These are phyloP conservation scores for Entomortierella chlamydospora DNA, from an alignment of 192 early-diverging fungal species.

Conservation along the genomic window DNA sequence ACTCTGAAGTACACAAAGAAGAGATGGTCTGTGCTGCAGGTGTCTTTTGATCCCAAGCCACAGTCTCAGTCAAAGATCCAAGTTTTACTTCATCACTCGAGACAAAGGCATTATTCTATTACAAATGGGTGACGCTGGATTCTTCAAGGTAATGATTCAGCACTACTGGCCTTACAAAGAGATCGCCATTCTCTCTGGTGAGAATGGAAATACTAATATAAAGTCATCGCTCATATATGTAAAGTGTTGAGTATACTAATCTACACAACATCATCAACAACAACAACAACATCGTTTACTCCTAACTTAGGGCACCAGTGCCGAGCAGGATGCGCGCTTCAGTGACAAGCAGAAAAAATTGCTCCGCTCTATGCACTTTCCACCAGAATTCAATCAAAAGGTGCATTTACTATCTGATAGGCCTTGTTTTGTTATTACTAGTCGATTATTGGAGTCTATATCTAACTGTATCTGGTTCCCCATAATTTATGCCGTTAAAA, in stretches of 20 bases:
- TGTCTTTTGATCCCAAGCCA: neutral
- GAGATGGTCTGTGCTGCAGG: too few relatives aligned
- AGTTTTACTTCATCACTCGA: too few relatives aligned
- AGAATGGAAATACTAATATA: neutral
- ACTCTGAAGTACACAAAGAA: too few relatives aligned
- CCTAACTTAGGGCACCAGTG: conserved; percentile 70
- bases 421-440: too few relatives aligned
- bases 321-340: conserved; percentile 84
- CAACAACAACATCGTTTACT: neutral
- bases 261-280: neutral
- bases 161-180: neutral
- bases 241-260: neutral
- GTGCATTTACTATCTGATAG: too few relatives aligned
- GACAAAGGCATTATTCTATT: too few relatives aligned
- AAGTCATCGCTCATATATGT: neutral
- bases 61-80: neutral
- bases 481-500: too few relatives aligned
- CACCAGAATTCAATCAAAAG: conserved; percentile 80
- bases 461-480: neutral
- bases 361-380: conserved; percentile 82
- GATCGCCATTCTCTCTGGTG: too few relatives aligned
- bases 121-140: conserved; percentile 57
- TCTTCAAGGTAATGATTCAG: conserved; percentile 42
- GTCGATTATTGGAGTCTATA: neutral
- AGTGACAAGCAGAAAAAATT: conserved; percentile 87